Conservation (phyloP, 2,329 filamentous ascomycete genomes). For the Fusarium nanum region DNA sequence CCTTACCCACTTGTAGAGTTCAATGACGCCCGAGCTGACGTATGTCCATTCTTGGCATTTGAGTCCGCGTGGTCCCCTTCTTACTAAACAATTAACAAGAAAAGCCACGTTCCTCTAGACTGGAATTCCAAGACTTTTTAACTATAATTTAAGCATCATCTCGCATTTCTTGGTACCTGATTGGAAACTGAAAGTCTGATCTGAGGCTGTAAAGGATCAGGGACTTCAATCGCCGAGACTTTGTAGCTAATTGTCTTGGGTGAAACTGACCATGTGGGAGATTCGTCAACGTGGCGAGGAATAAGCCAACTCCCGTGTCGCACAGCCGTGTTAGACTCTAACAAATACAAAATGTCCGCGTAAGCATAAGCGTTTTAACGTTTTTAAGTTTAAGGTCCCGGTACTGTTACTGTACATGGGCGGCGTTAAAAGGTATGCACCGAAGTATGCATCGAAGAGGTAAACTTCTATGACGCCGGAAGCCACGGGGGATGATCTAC, state of each 20-base stretch:
- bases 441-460: slow-evolving; percentile 21
- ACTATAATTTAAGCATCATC: background rate
- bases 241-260: background rate
- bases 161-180: background rate
- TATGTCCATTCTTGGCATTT: slow-evolving; percentile 21
- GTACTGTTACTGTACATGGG: background rate
- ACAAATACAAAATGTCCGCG: background rate
- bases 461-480: slow-evolving; percentile 16
- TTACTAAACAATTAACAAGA: background rate
- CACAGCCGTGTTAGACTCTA: background rate
- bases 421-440: background rate
- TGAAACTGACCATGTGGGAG: background rate
- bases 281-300: background rate
- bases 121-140: background rate
- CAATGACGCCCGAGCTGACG: slow-evolving; percentile 31
- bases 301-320: background rate
- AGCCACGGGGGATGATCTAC: background rate
- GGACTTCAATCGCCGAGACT: background rate
- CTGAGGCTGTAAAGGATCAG: background rate
- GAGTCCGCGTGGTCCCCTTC: slow-evolving; percentile 4
- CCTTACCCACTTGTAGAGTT: slow-evolving; percentile 11
- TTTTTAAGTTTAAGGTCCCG: background rate
- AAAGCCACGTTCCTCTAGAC: background rate
- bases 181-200: background rate
- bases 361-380: background rate